A percentile compares a stretch with the other conserved stretches of the same genome.
phyloP scores from a whole-genome alignment of 129 eudicot species.

The Helianthus tuberosus region DNA sequence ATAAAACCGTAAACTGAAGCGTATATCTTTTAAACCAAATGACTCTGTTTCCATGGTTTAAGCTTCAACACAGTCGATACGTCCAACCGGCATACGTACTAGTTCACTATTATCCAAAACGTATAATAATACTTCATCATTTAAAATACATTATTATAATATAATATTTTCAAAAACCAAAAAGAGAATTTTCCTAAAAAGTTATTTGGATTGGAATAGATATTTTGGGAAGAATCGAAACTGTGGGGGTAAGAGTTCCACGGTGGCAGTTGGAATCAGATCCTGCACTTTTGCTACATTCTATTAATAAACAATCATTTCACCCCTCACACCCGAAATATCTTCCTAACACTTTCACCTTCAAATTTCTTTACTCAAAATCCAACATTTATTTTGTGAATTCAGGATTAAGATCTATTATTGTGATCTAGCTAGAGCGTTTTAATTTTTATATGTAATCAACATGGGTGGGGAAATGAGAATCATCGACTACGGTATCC shows the following conservation, averaged over 20 bases:
- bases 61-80: too few species aligned
- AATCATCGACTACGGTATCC: constrained; percentile 33
- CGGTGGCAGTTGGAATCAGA: constrained; percentile 44
- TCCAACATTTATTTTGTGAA: not conserved
- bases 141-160: not conserved
- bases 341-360: constrained; percentile 16
- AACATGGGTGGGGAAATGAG: constrained; percentile 43
- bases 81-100: too few species aligned
- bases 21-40: too few species aligned
- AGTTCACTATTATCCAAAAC: too few species aligned
- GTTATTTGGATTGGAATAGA: constrained; percentile 14
- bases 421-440: not conserved
- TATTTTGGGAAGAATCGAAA: constrained; percentile 35
- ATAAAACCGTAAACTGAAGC: too few species aligned
- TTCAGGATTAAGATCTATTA: constrained; percentile 13
- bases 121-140: not conserved
- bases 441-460: not conserved
- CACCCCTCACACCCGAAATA: constrained; percentile 32
- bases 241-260: constrained; percentile 31
- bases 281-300: constrained; percentile 49
- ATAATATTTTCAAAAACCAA: not conserved
- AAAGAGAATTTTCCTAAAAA: constrained; percentile 2
- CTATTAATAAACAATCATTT: constrained; percentile 22
- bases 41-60: too few species aligned
- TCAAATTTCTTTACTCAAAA: constrained; percentile 25